Base-by-base conservation (phyloP, 164 flowering plant genomes). In the Vitis riparia region DNA sequence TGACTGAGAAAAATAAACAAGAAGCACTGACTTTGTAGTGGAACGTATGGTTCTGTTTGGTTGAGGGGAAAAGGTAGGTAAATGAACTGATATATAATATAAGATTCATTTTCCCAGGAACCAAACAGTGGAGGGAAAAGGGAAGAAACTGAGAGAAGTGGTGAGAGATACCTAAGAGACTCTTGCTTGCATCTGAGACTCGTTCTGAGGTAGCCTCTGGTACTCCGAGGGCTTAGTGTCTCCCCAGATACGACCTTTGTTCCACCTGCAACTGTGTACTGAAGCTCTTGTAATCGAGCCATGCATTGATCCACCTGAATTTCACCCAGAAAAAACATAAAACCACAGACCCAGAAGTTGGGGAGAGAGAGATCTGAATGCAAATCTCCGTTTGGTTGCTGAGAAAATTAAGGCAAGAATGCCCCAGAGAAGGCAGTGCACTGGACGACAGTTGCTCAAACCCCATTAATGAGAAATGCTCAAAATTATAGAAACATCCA, bases 141-240 rank as follows among this genome's bases (percentile, higher is more conserved):
- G n/a, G 37, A 55, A 62, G n/a, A 5, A 53, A 55, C 58, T 4
- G 3, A 19, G 13, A 29, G 11, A 56, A 3, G 32, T 13, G 1
- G 30, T 8, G 11, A 2, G 2, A 8, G 55, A 15, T 74, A 90
- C 98, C 94, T 89, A 7, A 83, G 32, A 62, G 91, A 79, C 66
- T 92, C 99, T 77, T 94, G 99, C 79, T 91, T 92, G 89, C 97
- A 92, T 73, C 95, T 86, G 75, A 91, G 84, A 66, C 92, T 94
- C 16, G 97, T 85, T 66, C 58, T 85, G 60, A 89, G 59, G 65
- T 89, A 89, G 44, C 86, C 89, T 80, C 89, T 86, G 15, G 89
- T 89, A 71, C 94, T 91, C 15, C 93, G 80, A 56, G 95, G 93
- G 70, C 97, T 92, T 27, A 88, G 85, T 67, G 70, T 87, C 51